Percentiles rank a stretch among this genome's conserved stretches.
These are phyloP conservation scores for Chlamydomonas eustigma DNA, from an alignment of 139 green algal genomes.

Conservation along the genomic window DNA sequence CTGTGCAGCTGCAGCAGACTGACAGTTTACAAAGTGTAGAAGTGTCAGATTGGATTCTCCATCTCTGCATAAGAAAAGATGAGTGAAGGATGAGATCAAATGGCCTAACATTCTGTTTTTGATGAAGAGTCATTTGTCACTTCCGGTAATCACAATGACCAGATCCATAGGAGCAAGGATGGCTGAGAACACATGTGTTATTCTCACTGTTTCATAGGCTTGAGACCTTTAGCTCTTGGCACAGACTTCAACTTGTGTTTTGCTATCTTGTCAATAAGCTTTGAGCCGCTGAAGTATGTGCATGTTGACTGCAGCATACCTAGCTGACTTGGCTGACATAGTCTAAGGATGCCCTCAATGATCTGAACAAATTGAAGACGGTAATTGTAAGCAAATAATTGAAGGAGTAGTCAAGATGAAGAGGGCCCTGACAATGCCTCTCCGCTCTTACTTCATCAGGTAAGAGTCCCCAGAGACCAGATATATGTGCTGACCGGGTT, in stretches of 20 bases:
- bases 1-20: conserved; percentile 59
- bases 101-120: conserved; percentile 3
- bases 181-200: neutral
- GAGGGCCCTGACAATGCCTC: neutral
- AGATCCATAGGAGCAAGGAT: neutral
- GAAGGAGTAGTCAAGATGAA: neutral
- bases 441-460: conserved; percentile 30
- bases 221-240: conserved; percentile 58
- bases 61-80: conserved; percentile 33
- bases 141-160: neutral
- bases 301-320: conserved; percentile 62
- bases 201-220: conserved; percentile 49
- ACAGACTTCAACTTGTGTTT: conserved; percentile 52
- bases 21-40: conserved; percentile 63
- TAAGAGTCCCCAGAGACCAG: conserved; percentile 26
- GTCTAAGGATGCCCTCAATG: conserved; percentile 59
- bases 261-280: conserved; percentile 54
- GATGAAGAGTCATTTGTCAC: neutral
- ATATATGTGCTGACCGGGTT: neutral
- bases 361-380: conserved; percentile 36
- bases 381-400: neutral
- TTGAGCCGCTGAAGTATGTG: conserved; percentile 52
- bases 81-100: neutral
- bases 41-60: conserved; percentile 56
- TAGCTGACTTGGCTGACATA: conserved; percentile 52